Evolutionary conservation across 108 stramenopile genomes (phyloP), one percentile per base, ranked within the genome.

Genomic region (Chaetoceros tenuissimus): DNA sequence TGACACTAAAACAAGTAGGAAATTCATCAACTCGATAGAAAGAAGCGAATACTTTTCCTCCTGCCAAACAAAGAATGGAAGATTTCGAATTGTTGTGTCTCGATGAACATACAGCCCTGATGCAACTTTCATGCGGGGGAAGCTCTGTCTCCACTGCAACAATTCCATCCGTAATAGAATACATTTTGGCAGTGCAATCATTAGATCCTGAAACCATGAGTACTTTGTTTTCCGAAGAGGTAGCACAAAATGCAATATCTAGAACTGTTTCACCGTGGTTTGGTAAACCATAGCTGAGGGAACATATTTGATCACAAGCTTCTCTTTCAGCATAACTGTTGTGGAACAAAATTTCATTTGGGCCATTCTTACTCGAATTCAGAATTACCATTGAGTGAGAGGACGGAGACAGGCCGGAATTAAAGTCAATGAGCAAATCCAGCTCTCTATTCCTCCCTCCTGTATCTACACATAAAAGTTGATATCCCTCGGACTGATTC

Each of bases 41-140:
- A 47, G 79, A 67, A 28, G 82, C 62, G 16, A 50, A 67, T 2
- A 89, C 71, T 47, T 89, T 83, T 0, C 81, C 84, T 31, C 87
- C 87, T 18, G 80, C 80, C 22, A 78, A 62, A 1, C 80, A 80
- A 17, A 89, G 51, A 13, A 89, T 31, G 17, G 73, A 59, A 24
- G 67, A 57, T 24, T 53, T 20, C 0, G 57, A 58, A 25, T 51
- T 58, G 55, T 53, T 48, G 23, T 71, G 73, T 21, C 49, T 48
- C 24, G 78, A 81, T 16, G 66, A 50, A 45, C 75, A 72, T 26
- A 89, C 80, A 24, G 81, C 77, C 26, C 84, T 66, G n/a, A 81
- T 78, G 59, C 87, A 82, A 59, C 80, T 77, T 34, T 78, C 82
- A 44, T 85, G 84, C 1, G 81, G 80, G n/a, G 78, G 80, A 24